Evolutionary conservation across 805 yeast genomes (phyloP), one percentile per base, ranked within the genome.

Genomic region (Pichia heedii): DNA sequence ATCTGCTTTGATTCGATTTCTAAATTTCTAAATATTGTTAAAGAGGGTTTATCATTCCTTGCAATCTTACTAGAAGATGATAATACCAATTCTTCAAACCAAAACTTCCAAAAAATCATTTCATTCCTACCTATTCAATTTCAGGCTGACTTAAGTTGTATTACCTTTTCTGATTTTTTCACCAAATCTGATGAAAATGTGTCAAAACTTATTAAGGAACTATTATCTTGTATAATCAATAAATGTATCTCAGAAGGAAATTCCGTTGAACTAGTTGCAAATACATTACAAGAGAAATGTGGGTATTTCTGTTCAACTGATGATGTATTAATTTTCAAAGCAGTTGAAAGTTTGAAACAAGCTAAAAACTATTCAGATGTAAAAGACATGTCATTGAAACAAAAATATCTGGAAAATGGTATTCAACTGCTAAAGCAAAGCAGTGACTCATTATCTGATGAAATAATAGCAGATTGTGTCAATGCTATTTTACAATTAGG

Each of bases 251-350:
- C 85, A 33, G 78, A 84, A 50, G 97, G 98, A n/a, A 90, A 86
- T 4, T 84, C 95, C 0, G 90, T 93, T 37, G 97, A 90, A 58
- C 70, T 82, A 45, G 85, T 90, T 41, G 95, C 97, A 1, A 79
- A 81, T 30, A 79, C 89, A 1, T 67, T 93, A 41, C 96, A 93
- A 62, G 94, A 86, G 43, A 80, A 90, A 47, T 93, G 98, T 68
- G 95, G 95, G 1, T 79, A 95, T 0, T 93, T 88, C 63, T 93
- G 97, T 57, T 86, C 97, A 0, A 78, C 95, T 15, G 86, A 84
- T 51, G 98, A 93, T 62, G 96, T 93, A 22, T 73, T 88, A 47
- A 85, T 93, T 13, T 93, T 89, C 70, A 84, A 90, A 62, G 97
- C 97, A 0, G 79, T 88, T 53, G 98, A 93, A 60, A 88, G 84